phyloP scores from a whole-genome alignment of 1,139 yeast species.

The Candida tropicalis region DNA sequence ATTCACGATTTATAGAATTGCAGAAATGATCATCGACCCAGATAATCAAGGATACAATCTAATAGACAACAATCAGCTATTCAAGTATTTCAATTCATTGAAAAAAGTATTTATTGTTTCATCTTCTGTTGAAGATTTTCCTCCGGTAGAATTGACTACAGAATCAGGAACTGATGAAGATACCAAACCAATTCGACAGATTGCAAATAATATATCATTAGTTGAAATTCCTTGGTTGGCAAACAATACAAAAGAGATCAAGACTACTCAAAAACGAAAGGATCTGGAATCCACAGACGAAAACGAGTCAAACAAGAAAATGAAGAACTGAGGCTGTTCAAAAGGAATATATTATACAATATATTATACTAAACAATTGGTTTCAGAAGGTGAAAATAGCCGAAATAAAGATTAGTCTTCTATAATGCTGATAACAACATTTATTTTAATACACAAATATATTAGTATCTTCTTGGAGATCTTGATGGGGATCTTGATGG shows the following conservation, averaged over 20 bases:
- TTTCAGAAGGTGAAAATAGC: too few species aligned
- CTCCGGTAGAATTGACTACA: slow-evolving; percentile 15
- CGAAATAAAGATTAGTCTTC: neutral
- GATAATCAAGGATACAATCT: slow-evolving; percentile 33
- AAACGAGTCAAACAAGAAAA: neutral
- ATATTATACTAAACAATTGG: too few species aligned
- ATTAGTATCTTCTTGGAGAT: slow-evolving; percentile 10
- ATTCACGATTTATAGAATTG: slow-evolving; percentile 57
- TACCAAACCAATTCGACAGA: slow-evolving; percentile 10
- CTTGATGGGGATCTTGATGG: slow-evolving; percentile 20
- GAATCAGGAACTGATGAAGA: slow-evolving; percentile 2
- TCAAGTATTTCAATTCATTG: slow-evolving; percentile 35
- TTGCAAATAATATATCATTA: slow-evolving; percentile 23
- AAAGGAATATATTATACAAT: too few species aligned
- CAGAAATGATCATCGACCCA: slow-evolving; percentile 54
- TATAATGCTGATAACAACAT: neutral
- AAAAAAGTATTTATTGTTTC: slow-evolving; percentile 31
- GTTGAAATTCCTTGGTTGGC: slow-evolving; percentile 52
- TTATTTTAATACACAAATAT: neutral
- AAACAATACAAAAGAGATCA: slow-evolving; percentile 16
- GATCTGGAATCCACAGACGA: slow-evolving; percentile 10
- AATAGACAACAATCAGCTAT: slow-evolving; percentile 25
- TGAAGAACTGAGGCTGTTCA: too few species aligned
- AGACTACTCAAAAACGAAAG: slow-evolving; percentile 5
- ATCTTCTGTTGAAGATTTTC: slow-evolving; percentile 30